phyloP scores from a whole-genome alignment of 176 grass and related monocot species.

The Urochloa ruziziensis region DNA sequence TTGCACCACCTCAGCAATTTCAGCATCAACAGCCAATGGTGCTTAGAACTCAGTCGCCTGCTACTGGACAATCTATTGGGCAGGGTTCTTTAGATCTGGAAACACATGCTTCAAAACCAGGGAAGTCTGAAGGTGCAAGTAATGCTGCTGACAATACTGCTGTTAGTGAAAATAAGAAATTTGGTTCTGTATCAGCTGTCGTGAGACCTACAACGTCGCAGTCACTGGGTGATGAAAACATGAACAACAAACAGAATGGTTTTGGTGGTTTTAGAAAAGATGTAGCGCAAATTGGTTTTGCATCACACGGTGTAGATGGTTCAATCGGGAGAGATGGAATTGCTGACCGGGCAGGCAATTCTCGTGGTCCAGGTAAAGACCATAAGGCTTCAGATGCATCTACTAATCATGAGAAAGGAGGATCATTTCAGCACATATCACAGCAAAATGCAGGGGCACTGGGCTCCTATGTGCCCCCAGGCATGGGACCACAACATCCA shows the following conservation, averaged over 20 bases:
- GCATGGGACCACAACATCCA: slow-evolving; percentile 32
- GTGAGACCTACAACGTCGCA: slow-evolving; percentile 13
- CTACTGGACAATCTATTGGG: slow-evolving; percentile 16
- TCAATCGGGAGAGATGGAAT: slow-evolving; percentile 31
- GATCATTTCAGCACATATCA: slow-evolving; percentile 31
- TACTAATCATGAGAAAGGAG: slow-evolving; percentile 39
- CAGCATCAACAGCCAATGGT: slow-evolving; percentile 49
- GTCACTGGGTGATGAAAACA: slow-evolving; percentile 27
- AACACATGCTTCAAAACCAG: slow-evolving; percentile 17
- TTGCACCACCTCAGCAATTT: slow-evolving; percentile 42
- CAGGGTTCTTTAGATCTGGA: slow-evolving; percentile 21
- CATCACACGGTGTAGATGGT: slow-evolving; percentile 25
- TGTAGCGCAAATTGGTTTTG: slow-evolving; percentile 12
- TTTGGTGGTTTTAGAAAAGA: slow-evolving; percentile 35
- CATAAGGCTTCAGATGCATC: slow-evolving; percentile 27
- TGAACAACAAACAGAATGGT: slow-evolving; percentile 34
- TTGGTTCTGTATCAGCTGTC: slow-evolving; percentile 20
- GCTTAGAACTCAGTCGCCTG: slow-evolving; percentile 11
- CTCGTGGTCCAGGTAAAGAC: slow-evolving; percentile 23
- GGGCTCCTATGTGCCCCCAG: slow-evolving; percentile 30
- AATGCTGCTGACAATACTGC: slow-evolving; percentile 31
- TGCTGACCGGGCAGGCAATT: slow-evolving; percentile 32
- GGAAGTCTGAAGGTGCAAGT: slow-evolving; percentile 37
- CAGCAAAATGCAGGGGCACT: slow-evolving; percentile 29
- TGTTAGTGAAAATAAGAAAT: slow-evolving; percentile 18